Conservation (phyloP, 768 basidiomycete genomes). For the Clathrus columnatus region DNA sequence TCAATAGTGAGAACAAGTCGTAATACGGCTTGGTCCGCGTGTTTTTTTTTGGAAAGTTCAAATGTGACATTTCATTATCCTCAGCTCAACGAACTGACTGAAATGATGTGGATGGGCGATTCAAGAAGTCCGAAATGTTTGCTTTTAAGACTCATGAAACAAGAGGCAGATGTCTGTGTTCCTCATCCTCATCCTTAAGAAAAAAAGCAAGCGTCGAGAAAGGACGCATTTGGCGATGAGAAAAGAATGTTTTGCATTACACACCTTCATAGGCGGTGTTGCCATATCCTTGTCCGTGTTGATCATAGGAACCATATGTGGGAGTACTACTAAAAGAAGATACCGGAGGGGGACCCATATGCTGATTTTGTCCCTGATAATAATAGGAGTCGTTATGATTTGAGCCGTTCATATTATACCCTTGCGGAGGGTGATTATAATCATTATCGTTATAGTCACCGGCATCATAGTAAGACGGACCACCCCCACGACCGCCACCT, state of each 20-base stretch:
- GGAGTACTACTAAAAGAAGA: constrained; percentile 35
- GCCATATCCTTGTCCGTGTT: constrained; percentile 34
- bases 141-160: background rate
- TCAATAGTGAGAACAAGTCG: background rate
- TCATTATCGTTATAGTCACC: constrained; percentile 47
- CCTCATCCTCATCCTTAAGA: constrained; percentile 10
- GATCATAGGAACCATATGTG: constrained; percentile 19
- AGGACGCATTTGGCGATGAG: background rate
- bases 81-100: background rate
- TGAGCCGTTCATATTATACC: constrained; percentile 14
- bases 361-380: constrained; percentile 9
- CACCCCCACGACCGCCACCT: constrained; percentile 47
- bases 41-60: background rate
- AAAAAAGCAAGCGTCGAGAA: background rate
- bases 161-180: constrained; percentile 1
- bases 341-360: constrained; percentile 25
- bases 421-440: constrained; percentile 46
- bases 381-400: constrained; percentile 9
- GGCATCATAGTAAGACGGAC: constrained; percentile 51
- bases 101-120: background rate
- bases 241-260: constrained; percentile 19
- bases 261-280: constrained; percentile 77
- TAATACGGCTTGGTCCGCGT: background rate
- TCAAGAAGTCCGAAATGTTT: background rate
- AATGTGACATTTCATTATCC: background rate